Evolutionary conservation across 768 basidiomycete genomes (phyloP).

Genomic region (Mycena metata): DNA sequence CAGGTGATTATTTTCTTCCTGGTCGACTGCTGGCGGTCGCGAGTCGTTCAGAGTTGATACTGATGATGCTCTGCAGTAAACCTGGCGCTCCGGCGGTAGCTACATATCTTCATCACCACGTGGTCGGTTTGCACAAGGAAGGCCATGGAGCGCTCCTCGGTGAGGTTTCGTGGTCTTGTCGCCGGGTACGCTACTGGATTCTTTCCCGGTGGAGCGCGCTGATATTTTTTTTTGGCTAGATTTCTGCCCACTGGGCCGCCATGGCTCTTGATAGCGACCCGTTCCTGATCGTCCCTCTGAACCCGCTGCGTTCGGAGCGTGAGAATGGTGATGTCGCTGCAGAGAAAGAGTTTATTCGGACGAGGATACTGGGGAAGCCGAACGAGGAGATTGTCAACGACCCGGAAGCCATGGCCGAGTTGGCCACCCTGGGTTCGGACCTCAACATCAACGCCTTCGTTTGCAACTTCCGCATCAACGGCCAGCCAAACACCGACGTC

Average conservation of each 20-base stretch:
- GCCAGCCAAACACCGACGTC: conserved; percentile 52
- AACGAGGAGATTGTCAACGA: conserved; percentile 51
- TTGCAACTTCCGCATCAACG: conserved; percentile 57
- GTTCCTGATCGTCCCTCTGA: conserved; percentile 58
- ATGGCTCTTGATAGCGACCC: conserved; percentile 50
- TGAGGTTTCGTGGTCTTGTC: conserved; percentile 53
- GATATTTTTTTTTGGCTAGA: conserved; percentile 40
- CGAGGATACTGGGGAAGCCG: conserved; percentile 44
- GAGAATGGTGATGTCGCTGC: conserved; percentile 40
- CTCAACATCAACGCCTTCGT: conserved; percentile 61
- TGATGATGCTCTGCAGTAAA: conserved; percentile 51
- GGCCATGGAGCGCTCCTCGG: conserved; percentile 60
- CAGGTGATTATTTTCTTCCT: conserved; percentile 41
- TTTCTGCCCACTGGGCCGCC: conserved; percentile 56
- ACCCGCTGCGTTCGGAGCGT: conserved; percentile 51
- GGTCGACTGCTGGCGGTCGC: conserved; percentile 38
- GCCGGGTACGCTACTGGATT: conserved; percentile 44
- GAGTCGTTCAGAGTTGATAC: conserved; percentile 16
- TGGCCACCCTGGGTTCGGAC: conserved; percentile 54
- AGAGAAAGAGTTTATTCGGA: conserved; percentile 50
- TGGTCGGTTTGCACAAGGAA: conserved; percentile 54
- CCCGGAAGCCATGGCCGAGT: conserved; percentile 40
- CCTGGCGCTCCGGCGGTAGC: conserved; percentile 60
- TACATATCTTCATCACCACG: conserved; percentile 53
- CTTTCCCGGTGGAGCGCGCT: conserved; percentile 13